Percentiles rank a stretch among this genome's conserved stretches.
phyloP scores from a whole-genome alignment of 305 asterid species.

The Fraxinus latifolia region DNA sequence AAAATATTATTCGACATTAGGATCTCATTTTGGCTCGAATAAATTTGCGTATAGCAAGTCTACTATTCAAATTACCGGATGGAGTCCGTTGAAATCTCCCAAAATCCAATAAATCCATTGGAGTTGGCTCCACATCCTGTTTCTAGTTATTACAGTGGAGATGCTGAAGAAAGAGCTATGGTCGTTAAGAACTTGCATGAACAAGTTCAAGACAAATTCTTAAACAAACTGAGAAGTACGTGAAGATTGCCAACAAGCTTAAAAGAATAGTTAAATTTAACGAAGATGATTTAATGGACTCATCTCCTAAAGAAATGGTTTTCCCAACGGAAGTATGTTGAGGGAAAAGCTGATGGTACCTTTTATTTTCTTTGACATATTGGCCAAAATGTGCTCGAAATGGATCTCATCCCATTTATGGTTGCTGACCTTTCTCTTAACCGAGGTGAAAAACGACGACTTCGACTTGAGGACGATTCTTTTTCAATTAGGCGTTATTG shows the following conservation, averaged over 20 bases:
- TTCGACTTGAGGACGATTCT: not conserved
- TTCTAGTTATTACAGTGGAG: not conserved
- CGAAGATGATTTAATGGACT: not conserved
- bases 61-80: not conserved
- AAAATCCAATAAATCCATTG: slow-evolving; percentile 2
- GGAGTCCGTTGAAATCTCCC: not conserved
- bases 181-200: not conserved
- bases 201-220: slow-evolving; percentile 3
- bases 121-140: slow-evolving; percentile 8
- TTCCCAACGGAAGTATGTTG: not conserved
- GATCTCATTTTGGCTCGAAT: not conserved
- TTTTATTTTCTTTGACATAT: not conserved
- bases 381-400: not conserved
- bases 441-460: not conserved
- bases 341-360: not conserved
- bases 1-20: not conserved
- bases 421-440: not conserved
- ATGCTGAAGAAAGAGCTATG: not conserved
- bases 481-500: not conserved
- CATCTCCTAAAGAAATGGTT: not conserved
- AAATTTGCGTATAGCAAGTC: not conserved
- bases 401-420: not conserved
- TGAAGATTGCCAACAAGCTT: slow-evolving; percentile 5
- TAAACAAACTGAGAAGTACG: not conserved
- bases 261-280: not conserved